A percentile compares a stretch with the other conserved stretches of the same genome.
These are phyloP conservation scores for Dictyostelium firmibasis DNA, from an alignment of 78 protist species.

Conservation along the genomic window DNA sequence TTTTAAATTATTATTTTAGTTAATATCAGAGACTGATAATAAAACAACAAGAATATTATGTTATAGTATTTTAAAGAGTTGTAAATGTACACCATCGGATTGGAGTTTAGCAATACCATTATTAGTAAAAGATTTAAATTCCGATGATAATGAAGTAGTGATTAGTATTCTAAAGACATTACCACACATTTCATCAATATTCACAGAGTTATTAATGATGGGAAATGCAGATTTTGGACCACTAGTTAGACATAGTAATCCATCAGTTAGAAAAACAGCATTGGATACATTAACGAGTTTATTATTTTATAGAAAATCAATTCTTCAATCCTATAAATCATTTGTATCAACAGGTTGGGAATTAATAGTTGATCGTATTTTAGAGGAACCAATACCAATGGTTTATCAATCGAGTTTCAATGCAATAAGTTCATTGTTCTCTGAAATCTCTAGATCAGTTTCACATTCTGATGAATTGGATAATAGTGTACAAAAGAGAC, in stretches of 20 bases:
- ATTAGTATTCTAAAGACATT: constrained; percentile 32
- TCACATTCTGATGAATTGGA: constrained; percentile 66
- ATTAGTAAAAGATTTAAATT: constrained; percentile 50
- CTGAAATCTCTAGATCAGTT: constrained; percentile 58
- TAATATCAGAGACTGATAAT: constrained; percentile 55
- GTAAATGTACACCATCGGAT: constrained; percentile 35
- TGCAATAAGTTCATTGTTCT: constrained; percentile 35
- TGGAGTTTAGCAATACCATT: constrained; percentile 57
- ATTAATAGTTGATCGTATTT: constrained; percentile 28
- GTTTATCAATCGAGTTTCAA: constrained; percentile 48
- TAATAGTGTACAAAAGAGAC: constrained; percentile 22
- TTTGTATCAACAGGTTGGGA: constrained; percentile 75
- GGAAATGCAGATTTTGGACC: constrained; percentile 77
- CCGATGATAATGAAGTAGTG: constrained; percentile 54
- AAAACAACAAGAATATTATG: constrained; percentile 65
- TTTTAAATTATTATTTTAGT: not conserved
- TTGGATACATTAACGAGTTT: constrained; percentile 56
- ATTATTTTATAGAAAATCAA: constrained; percentile 44
- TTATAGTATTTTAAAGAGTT: constrained; percentile 49
- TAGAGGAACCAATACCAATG: constrained; percentile 35
- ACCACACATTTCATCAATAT: constrained; percentile 37
- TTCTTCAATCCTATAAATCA: constrained; percentile 8
- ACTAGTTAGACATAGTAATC: constrained; percentile 58
- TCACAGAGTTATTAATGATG: constrained; percentile 52
- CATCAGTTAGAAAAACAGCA: constrained; percentile 40